Percentiles rank a stretch among this genome's conserved stretches.
Conservation (phyloP, 768 basidiomycete species). For the Suillus plorans region DNA sequence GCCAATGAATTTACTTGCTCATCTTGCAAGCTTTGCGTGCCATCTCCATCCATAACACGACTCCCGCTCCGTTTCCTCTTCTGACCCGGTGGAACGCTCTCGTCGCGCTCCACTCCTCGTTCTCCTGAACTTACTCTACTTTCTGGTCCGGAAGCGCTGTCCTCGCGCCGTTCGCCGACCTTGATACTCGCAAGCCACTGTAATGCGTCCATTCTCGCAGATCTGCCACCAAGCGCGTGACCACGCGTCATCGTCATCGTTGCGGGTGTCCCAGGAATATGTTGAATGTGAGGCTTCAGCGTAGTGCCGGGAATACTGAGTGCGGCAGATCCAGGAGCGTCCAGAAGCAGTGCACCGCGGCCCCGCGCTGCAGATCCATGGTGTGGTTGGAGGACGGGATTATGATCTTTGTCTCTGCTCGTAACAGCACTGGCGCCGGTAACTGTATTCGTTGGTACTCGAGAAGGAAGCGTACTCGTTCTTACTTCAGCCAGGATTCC, state of each 20-base stretch:
- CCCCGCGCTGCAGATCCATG: constrained; percentile 33
- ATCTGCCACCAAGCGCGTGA: constrained; percentile 45
- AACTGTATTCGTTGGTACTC: constrained; percentile 14
- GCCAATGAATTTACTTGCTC: constrained; percentile 50
- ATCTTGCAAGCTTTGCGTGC: constrained; percentile 61
- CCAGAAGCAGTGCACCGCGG: constrained; percentile 24
- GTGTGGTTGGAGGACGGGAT: constrained; percentile 33
- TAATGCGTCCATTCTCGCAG: constrained; percentile 59
- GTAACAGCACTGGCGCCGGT: neutral
- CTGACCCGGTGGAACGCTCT: constrained; percentile 13
- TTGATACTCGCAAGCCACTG: constrained; percentile 76
- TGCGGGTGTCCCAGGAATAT: constrained; percentile 21
- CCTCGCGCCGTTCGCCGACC: constrained; percentile 54
- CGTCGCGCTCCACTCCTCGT: neutral
- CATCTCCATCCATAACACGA: constrained; percentile 31
- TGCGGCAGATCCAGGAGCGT: constrained; percentile 36
- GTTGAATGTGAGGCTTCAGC: constrained; percentile 3
- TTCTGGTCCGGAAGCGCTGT: constrained; percentile 50
- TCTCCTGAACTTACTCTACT: constrained; percentile 47
- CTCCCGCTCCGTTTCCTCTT: constrained; percentile 50
- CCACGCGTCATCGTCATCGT: constrained; percentile 49
- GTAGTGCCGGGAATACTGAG: constrained; percentile 7
- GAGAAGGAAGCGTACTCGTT: constrained; percentile 40
- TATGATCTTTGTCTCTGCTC: constrained; percentile 7
- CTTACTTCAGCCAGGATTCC: constrained; percentile 72